Percentiles rank a stretch among this genome's conserved stretches.
phyloP scores from a whole-genome alignment of 2,329 filamentous ascomycete genomes.

The Orbilia blumenaviensis region DNA sequence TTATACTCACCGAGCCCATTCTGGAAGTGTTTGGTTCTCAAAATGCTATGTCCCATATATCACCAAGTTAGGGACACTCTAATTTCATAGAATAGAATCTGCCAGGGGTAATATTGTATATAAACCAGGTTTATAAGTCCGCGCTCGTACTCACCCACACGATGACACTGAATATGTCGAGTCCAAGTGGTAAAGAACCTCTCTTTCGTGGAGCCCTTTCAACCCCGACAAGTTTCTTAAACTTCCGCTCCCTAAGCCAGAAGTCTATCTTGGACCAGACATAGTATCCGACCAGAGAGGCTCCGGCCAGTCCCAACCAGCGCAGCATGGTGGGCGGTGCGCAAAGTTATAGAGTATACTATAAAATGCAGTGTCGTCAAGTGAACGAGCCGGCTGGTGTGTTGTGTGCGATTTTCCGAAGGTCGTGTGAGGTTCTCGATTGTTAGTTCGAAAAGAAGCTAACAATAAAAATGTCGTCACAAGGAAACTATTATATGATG shows the following conservation, averaged over 20 bases:
- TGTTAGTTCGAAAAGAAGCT: no score
- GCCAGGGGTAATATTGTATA: not conserved
- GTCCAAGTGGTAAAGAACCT: slow-evolving; percentile 22
- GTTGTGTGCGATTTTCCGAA: slow-evolving; percentile 6
- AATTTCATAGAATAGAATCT: not conserved
- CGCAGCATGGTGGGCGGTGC: slow-evolving; percentile 28
- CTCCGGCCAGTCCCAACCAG: slow-evolving; percentile 36
- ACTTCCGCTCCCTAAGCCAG: slow-evolving; percentile 37
- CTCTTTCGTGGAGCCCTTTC: slow-evolving; percentile 19
- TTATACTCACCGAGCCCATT: slow-evolving; percentile 35
- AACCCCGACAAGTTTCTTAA: slow-evolving; percentile 25
- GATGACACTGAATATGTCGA: slow-evolving; percentile 39
- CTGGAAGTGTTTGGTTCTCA: slow-evolving; percentile 34
- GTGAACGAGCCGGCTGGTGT: not conserved
- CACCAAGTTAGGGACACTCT: not conserved
- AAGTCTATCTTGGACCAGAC: slow-evolving; percentile 28
- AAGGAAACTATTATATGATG: no score
- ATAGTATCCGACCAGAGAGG: slow-evolving; percentile 35
- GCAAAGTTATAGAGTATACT: not conserved
- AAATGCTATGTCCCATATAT: slow-evolving; percentile 22
- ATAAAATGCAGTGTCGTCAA: not conserved
- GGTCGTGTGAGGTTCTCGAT: slow-evolving; percentile 7
- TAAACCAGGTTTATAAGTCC: not conserved
- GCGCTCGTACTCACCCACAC: slow-evolving; percentile 42
- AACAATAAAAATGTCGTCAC: no score